These are phyloP conservation scores for Scheffersomyces amazonensis DNA, from an alignment of 805 yeast species.

Conservation along the genomic window DNA sequence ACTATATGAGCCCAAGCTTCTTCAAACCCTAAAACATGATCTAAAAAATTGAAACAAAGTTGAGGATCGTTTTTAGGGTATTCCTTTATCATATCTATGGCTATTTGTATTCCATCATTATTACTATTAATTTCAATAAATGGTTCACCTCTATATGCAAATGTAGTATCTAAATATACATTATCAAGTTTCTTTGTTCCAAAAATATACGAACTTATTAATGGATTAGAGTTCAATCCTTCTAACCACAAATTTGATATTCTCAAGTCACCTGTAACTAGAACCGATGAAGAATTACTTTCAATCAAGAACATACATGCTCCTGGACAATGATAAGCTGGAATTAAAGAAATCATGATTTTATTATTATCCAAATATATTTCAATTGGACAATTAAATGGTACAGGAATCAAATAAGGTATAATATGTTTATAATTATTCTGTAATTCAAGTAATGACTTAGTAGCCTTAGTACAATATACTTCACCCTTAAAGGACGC, in stretches of 20 bases:
- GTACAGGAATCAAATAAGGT: slow-evolving; percentile 15
- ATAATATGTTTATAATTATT: slow-evolving; percentile 13
- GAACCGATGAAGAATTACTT: slow-evolving; percentile 24
- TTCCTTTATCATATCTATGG: slow-evolving; percentile 27
- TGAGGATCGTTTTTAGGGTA: slow-evolving; percentile 43
- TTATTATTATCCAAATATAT: slow-evolving; percentile 11
- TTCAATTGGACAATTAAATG: slow-evolving; percentile 17
- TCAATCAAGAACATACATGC: slow-evolving; percentile 53
- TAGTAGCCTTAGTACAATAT: slow-evolving; percentile 43
- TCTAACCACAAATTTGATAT: slow-evolving; percentile 55
- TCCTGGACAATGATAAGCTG: slow-evolving; percentile 61
- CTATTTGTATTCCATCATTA: slow-evolving; percentile 35
- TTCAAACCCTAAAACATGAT: slow-evolving; percentile 49
- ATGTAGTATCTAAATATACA: slow-evolving; percentile 56
- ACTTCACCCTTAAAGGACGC: slow-evolving; percentile 38
- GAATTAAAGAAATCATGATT: slow-evolving; percentile 40
- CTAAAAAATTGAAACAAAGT: slow-evolving; percentile 39
- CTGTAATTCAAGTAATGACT: slow-evolving; percentile 17
- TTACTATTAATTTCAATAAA: slow-evolving; percentile 43
- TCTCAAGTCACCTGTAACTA: slow-evolving; percentile 56
- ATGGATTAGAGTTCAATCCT: slow-evolving; percentile 29
- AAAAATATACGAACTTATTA: slow-evolving; percentile 39
- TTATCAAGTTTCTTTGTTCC: slow-evolving; percentile 35
- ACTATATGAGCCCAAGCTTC: slow-evolving; percentile 45
- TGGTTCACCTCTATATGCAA: slow-evolving; percentile 48